phyloP scores from a whole-genome alignment of 306 rosid species.

The Cercis canadensis region DNA sequence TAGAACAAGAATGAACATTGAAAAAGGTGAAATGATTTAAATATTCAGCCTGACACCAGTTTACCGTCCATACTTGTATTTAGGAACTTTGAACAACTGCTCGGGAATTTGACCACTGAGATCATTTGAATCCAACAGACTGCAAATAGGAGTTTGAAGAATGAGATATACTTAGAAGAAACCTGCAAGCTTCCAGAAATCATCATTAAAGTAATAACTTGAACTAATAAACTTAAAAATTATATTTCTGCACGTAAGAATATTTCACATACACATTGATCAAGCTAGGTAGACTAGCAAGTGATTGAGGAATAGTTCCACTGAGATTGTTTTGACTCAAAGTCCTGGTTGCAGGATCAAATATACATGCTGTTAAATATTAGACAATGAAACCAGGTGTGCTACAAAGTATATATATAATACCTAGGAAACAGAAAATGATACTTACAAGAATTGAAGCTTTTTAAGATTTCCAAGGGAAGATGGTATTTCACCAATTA shows the following conservation, averaged over 20 bases:
- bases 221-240: background rate
- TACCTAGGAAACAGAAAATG: slow-evolving; percentile 30
- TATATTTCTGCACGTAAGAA: slow-evolving; percentile 23
- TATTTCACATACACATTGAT: slow-evolving; percentile 68
- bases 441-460: slow-evolving; percentile 91
- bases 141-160: slow-evolving; percentile 58
- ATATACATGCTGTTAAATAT: slow-evolving; percentile 31
- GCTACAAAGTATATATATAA: slow-evolving; percentile 9
- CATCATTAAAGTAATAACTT: slow-evolving; percentile 9
- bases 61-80: slow-evolving; percentile 75
- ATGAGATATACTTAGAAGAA: slow-evolving; percentile 19
- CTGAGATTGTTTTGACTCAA: slow-evolving; percentile 77
- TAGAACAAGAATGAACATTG: too few species aligned
- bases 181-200: slow-evolving; percentile 34
- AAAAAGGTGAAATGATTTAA: background rate
- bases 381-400: slow-evolving; percentile 22
- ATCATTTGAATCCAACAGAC: slow-evolving; percentile 75
- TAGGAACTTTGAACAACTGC: slow-evolving; percentile 57
- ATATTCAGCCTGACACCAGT: slow-evolving; percentile 26
- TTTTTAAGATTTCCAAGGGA: slow-evolving; percentile 76
- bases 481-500: slow-evolving; percentile 83
- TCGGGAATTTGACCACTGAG: slow-evolving; percentile 82
- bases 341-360: slow-evolving; percentile 64
- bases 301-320: slow-evolving; percentile 85
- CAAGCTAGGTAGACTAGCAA: slow-evolving; percentile 65